phyloP scores from a whole-genome alignment of 352 stramenopile genomes.

The Phytophthora crassamura region DNA sequence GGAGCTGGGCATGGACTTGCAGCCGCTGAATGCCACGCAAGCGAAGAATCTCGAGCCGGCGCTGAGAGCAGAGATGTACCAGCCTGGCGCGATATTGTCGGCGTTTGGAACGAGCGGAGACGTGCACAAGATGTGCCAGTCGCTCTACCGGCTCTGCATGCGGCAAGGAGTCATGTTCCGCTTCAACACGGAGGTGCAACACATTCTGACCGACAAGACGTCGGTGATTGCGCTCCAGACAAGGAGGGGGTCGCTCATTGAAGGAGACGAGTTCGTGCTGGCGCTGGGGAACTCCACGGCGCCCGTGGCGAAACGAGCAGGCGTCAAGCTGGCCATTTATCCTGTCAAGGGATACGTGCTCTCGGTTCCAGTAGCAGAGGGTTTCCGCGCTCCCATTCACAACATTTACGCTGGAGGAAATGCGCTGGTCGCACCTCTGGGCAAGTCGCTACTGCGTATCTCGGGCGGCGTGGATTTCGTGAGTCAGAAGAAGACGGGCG shows the following conservation, averaged over 20 bases:
- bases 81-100: slow-evolving; percentile 74
- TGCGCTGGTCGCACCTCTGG: slow-evolving; percentile 78
- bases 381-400: slow-evolving; percentile 70
- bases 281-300: slow-evolving; percentile 83
- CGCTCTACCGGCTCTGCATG: slow-evolving; percentile 80
- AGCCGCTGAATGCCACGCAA: slow-evolving; percentile 60
- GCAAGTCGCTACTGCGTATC: slow-evolving; percentile 70
- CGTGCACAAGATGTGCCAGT: slow-evolving; percentile 90
- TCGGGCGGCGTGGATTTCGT: slow-evolving; percentile 85
- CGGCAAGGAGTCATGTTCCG: slow-evolving; percentile 90
- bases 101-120: slow-evolving; percentile 87
- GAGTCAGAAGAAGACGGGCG: slow-evolving; percentile 55
- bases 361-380: slow-evolving; percentile 74
- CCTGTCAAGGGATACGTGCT: slow-evolving; percentile 88
- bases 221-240: slow-evolving; percentile 85
- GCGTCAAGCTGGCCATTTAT: slow-evolving; percentile 84
- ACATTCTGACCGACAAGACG: slow-evolving; percentile 80
- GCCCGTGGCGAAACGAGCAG: slow-evolving; percentile 66
- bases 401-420: slow-evolving; percentile 87
- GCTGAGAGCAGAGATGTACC: slow-evolving; percentile 62
- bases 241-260: slow-evolving; percentile 79
- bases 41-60: slow-evolving; percentile 76
- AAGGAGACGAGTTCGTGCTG: slow-evolving; percentile 89
- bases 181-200: slow-evolving; percentile 84
- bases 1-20: slow-evolving; percentile 83